Conservation (phyloP, 768 basidiomycete genomes). For the Sistotremastrum suecicum region DNA sequence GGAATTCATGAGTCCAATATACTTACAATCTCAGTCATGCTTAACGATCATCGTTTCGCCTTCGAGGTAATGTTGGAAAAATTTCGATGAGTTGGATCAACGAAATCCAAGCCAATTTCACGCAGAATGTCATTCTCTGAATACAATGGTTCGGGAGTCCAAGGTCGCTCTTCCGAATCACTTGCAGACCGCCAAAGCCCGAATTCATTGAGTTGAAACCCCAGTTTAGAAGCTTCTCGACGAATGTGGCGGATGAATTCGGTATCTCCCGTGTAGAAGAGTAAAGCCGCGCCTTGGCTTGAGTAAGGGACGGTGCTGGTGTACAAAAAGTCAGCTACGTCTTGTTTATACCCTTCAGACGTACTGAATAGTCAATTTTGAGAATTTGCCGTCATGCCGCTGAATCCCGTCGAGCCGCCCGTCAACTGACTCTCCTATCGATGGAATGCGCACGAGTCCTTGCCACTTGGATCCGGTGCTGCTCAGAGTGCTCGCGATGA, state of each 20-base stretch:
- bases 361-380: conserved; percentile 14
- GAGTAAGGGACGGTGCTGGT: conserved; percentile 28
- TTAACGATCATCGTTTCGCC: too few relatives aligned
- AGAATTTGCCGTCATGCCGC: conserved; percentile 11
- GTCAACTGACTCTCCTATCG: conserved; percentile 14
- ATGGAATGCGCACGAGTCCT: conserved; percentile 38
- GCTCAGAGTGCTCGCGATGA: conserved; percentile 26
- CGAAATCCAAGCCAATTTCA: too few relatives aligned
- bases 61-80: too few relatives aligned
- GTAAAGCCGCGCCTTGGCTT: conserved; percentile 36
- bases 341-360: not conserved
- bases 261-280: conserved; percentile 42
- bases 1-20: too few relatives aligned
- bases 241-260: conserved; percentile 31
- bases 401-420: conserved; percentile 15
- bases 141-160: too few relatives aligned
- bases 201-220: conserved; percentile 41
- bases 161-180: not conserved
- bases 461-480: conserved; percentile 28
- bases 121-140: too few relatives aligned
- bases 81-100: too few relatives aligned
- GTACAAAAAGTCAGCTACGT: not conserved
- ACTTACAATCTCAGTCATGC: too few relatives aligned
- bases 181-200: conserved; percentile 49
- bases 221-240: conserved; percentile 26